Evolutionary conservation across 202 grass and related monocot species (phyloP).

Genomic region (Zoysia matrella): DNA sequence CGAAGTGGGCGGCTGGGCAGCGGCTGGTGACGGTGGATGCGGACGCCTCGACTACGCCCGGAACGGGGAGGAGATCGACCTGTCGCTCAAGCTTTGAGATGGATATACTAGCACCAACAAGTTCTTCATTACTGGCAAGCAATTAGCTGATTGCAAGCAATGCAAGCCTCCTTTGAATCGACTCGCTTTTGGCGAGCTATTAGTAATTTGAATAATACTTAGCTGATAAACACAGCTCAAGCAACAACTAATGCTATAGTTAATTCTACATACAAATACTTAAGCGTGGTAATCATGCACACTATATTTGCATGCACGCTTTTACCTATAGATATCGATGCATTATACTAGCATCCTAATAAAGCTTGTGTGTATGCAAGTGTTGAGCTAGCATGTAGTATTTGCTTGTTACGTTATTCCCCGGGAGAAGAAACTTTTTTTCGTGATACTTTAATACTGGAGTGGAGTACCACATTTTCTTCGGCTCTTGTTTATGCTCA

Average conservation of each 20-base stretch:
- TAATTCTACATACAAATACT: neutral
- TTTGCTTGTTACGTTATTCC: too few relatives aligned
- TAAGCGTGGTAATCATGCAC: neutral
- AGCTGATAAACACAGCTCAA: neutral
- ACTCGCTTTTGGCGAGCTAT: neutral
- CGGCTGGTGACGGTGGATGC: neutral
- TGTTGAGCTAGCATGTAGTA: too few relatives aligned
- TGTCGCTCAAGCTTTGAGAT: conserved; percentile 65
- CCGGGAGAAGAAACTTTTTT: too few relatives aligned
- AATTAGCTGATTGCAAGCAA: neutral
- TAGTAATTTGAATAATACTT: neutral
- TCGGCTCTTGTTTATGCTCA: neutral
- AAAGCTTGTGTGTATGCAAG: neutral
- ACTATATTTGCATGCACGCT: neutral
- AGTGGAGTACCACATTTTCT: neutral
- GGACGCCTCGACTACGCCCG: neutral
- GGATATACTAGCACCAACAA: neutral
- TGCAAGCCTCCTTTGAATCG: neutral
- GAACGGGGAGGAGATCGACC: conserved; percentile 51
- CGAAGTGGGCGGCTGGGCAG: neutral
- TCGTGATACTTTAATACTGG: too few relatives aligned
- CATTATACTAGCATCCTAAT: neutral
- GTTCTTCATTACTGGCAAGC: neutral
- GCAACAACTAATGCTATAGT: conserved; percentile 3
- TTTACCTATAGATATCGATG: conserved; percentile 12